A percentile compares a stretch with the other conserved stretches of the same genome.
phyloP scores from a whole-genome alignment of 768 basidiomycete species.

The Pleurotus cornucopiae region DNA sequence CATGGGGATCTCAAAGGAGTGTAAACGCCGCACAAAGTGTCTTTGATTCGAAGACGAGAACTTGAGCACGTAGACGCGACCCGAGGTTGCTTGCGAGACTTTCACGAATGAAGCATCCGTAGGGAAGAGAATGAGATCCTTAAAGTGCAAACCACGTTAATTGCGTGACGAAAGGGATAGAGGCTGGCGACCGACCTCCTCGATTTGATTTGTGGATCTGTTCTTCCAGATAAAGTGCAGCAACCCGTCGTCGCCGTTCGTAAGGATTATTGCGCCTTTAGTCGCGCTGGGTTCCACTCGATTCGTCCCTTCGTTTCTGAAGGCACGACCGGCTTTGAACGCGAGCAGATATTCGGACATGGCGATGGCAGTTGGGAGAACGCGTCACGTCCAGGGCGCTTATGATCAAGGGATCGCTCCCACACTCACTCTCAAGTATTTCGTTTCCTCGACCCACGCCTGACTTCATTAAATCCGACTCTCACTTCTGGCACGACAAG shows the following conservation, averaged over 20 bases:
- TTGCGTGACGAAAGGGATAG: not conserved
- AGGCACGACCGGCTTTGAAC: conserved; percentile 74
- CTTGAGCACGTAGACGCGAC: conserved; percentile 82
- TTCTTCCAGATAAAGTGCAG: conserved; percentile 82
- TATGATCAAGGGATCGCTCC: not conserved
- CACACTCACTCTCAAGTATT: not conserved
- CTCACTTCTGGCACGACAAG: no score
- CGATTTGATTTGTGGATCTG: conserved; percentile 50
- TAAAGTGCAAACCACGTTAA: not conserved
- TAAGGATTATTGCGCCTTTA: conserved; percentile 71
- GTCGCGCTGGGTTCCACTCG: conserved; percentile 61
- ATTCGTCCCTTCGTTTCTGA: conserved; percentile 62
- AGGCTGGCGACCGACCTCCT: conserved; percentile 45
- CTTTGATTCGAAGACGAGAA: conserved; percentile 87
- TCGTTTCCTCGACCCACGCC: not conserved
- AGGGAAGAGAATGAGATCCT: conserved; percentile 89
- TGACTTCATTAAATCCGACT: not conserved
- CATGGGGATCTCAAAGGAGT: conserved; percentile 1
- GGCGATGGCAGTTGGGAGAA: conserved; percentile 6
- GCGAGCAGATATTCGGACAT: conserved; percentile 44
- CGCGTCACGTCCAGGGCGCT: no score
- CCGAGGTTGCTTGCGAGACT: conserved; percentile 59
- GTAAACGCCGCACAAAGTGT: conserved; percentile 68
- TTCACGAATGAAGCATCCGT: conserved; percentile 79
- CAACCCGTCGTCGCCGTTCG: conserved; percentile 69